Conservation (phyloP, 2,329 filamentous ascomycete species). For the Microsporum canis region DNA sequence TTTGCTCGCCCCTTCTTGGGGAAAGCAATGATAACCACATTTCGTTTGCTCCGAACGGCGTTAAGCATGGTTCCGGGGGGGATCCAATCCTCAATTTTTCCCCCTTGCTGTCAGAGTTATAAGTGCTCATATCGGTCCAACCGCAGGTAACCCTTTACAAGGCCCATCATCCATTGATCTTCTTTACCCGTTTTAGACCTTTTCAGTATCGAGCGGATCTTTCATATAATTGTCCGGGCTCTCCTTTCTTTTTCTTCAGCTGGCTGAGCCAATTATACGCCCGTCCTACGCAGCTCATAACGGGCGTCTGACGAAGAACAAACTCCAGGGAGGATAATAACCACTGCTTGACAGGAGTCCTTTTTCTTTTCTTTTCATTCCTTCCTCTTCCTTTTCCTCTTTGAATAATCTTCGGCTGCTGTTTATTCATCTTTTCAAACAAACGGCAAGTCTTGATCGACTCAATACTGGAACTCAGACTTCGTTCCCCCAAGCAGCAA, state of each 20-base stretch:
- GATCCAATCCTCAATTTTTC: background rate
- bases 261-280: background rate
- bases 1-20: background rate
- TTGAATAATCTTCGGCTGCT: background rate
- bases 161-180: background rate
- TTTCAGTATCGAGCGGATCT: background rate
- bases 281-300: constrained; percentile 2
- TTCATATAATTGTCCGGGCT: constrained; percentile 2
- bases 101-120: background rate
- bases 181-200: background rate
- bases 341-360: background rate
- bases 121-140: background rate
- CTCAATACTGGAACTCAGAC: background rate
- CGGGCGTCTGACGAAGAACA: background rate
- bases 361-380: background rate
- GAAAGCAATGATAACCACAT: background rate
- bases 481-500: background rate
- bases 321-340: background rate
- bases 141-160: background rate
- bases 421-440: background rate
- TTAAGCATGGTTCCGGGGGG: background rate
- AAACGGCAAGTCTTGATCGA: background rate
- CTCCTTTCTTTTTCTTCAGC: constrained; percentile 1
- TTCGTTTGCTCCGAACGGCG: constrained; percentile 1
- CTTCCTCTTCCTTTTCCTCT: background rate